Conservation (phyloP, 1,139 yeast species). For the Suhomyces bokatorum region DNA sequence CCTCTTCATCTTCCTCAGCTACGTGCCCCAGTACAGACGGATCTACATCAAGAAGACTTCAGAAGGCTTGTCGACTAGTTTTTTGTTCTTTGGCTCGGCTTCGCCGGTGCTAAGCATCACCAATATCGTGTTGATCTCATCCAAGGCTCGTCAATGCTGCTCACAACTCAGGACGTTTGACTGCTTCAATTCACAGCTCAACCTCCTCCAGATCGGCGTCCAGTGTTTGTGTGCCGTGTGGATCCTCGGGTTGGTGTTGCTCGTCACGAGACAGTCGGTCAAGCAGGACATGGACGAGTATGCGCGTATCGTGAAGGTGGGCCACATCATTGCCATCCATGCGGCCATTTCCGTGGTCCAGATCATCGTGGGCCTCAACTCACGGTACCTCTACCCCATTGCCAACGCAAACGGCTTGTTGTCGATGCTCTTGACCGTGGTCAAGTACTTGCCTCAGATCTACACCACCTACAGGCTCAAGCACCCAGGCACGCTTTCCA, state of each 20-base stretch:
- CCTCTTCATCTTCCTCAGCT: conserved; percentile 70
- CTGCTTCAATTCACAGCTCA: conserved; percentile 70
- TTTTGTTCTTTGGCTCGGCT: conserved; percentile 68
- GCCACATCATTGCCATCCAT: conserved; percentile 39
- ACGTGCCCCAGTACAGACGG: conserved; percentile 72
- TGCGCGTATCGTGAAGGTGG: conserved; percentile 41
- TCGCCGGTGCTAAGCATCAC: conserved; percentile 71
- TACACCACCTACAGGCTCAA: conserved; percentile 66
- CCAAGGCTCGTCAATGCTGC: conserved; percentile 57
- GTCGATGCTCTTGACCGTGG: conserved; percentile 60
- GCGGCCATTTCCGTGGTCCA: conserved; percentile 37
- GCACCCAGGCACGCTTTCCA: conserved; percentile 79
- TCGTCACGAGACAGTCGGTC: conserved; percentile 45
- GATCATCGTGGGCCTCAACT: conserved; percentile 30
- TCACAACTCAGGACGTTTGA: conserved; percentile 47
- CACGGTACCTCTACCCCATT: conserved; percentile 29
- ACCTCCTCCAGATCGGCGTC: conserved; percentile 65
- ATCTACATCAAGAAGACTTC: conserved; percentile 62
- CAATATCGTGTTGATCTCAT: conserved; percentile 64
- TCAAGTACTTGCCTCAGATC: conserved; percentile 83
- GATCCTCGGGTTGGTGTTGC: conserved; percentile 56
- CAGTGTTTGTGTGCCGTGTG: conserved; percentile 67
- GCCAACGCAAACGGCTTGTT: conserved; percentile 66
- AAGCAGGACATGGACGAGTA: conserved; percentile 51
- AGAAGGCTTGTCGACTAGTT: conserved; percentile 78